Evolutionary conservation across 768 basidiomycete species (phyloP), one percentile per base, ranked within the genome.

Genomic region (Auricularia cornea): DNA sequence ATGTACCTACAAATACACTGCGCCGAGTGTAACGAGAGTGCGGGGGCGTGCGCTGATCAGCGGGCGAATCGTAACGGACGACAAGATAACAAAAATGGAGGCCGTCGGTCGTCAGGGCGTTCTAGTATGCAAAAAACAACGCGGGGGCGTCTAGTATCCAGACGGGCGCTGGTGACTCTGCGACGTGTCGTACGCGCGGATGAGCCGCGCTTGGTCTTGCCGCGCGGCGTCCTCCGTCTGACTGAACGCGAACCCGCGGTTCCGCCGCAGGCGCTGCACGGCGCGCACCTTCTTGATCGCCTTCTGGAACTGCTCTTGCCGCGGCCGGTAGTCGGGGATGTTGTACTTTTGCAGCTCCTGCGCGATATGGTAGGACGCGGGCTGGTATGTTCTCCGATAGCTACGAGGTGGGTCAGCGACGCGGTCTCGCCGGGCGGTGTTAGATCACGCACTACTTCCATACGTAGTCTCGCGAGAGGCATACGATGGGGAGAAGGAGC

Each of bases 221-320:
- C 85, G 85, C 32, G 85, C 84, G 30, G 82, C 80, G 67, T 89
- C 90, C 75, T 98, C 95, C 2, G 94, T 97, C 75, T 98, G 95
- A 73, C 90, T 94, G 80, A 99, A 99, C 3, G 97, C 97, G 72
- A 98, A 99, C 3, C 97, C 97, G 59, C 97, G 87, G 66, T 93
- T 97, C 63, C 92, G 83, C 16, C 97, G 88, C 90, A 98, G 93
- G 35, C 97, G 86, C 72, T 99, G 97, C 2, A 94, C 92, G 0
- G 97, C 97, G n/a, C 97, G 86, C 14, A 99, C 97, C 74, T 99
- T 99, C 76, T 98, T 98, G 82, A 99, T 99, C 18, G 97, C 97
- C 73, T 98, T 97, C 75, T 98, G 94, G 68, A 69, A 98, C 89
- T 98, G 97, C 75, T 97, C 97, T 75, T 98, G 96, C 63, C 97